Percentiles rank a stretch among this genome's conserved stretches.
Evolutionary conservation across 2,329 filamentous ascomycete species (phyloP).

Genomic region (Akanthomyces muscarius): DNA sequence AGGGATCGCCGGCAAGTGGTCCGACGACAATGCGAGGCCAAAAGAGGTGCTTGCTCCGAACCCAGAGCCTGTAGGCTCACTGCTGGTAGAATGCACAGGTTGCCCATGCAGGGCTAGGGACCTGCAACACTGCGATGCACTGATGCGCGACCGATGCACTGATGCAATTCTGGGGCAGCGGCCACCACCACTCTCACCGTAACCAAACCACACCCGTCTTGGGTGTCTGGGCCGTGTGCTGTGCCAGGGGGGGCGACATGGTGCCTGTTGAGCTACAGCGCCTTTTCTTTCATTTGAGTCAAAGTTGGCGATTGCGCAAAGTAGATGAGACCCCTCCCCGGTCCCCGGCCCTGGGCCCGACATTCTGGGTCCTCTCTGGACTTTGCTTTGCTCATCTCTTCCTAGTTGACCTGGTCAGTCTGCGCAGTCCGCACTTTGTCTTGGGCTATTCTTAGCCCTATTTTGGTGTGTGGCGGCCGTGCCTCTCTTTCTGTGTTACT

Average conservation of each 20-base stretch:
- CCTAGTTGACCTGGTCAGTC: no score
- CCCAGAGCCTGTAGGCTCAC: neutral
- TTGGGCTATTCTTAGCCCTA: neutral
- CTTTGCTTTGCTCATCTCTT: neutral
- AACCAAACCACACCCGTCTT: neutral
- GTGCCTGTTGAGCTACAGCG: neutral
- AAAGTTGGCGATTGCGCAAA: neutral
- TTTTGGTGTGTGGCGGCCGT: neutral
- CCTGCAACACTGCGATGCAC: neutral
- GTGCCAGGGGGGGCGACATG: neutral
- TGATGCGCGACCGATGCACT: constrained; percentile 2
- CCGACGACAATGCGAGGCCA: neutral
- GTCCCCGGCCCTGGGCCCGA: neutral
- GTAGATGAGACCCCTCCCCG: neutral
- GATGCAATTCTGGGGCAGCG: constrained; percentile 7
- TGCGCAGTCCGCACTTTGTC: neutral
- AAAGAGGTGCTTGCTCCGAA: constrained; percentile 8
- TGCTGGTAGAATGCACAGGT: neutral
- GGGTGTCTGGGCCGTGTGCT: neutral
- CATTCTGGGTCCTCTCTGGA: neutral
- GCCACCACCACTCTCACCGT: constrained; percentile 6
- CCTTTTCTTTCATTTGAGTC: neutral
- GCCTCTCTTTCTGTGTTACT: neutral
- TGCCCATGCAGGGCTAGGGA: neutral
- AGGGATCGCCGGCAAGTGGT: constrained; percentile 7